phyloP scores from a whole-genome alignment of 805 yeast species.

The Lipomyces sp. region DNA sequence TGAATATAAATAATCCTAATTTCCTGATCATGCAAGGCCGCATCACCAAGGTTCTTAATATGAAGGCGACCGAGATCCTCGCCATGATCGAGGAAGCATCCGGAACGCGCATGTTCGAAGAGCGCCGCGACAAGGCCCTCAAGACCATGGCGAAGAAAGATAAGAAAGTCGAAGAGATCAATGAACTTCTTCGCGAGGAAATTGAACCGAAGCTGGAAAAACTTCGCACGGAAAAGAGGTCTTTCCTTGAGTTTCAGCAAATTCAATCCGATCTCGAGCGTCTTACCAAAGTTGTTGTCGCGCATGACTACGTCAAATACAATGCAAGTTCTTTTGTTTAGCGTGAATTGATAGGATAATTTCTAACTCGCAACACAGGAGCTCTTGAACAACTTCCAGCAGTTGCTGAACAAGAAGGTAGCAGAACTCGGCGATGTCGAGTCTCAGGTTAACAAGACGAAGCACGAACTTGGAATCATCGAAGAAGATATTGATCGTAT shows the following conservation, averaged over 20 bases:
- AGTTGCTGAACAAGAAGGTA: conserved; percentile 10
- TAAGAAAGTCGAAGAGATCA: conserved; percentile 73
- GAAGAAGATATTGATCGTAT: conserved; percentile 58
- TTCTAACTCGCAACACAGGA: conserved; percentile 5
- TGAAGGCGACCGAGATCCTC: conserved; percentile 88
- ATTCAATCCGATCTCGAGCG: conserved; percentile 77
- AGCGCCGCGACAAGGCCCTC: conserved; percentile 85
- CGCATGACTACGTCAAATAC: conserved; percentile 63
- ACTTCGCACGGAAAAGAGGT: conserved; percentile 74
- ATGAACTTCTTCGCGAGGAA: conserved; percentile 71
- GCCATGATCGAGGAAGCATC: conserved; percentile 97
- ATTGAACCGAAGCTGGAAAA: conserved; percentile 88
- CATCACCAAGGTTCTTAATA: conserved; percentile 92
- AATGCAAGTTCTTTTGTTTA: conserved; percentile 17
- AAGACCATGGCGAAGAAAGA: conserved; percentile 91
- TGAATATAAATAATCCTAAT: conserved; percentile 94
- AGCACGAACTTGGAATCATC: conserved; percentile 53
- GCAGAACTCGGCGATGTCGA: conserved; percentile 10
- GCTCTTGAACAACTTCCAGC: conserved; percentile 8
- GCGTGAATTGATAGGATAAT: neutral
- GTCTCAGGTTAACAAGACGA: conserved; percentile 7
- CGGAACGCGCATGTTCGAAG: conserved; percentile 94
- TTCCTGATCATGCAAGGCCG: conserved; percentile 98
- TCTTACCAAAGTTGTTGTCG: conserved; percentile 66
- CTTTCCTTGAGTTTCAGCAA: conserved; percentile 81